Base-by-base conservation (phyloP, 2,329 filamentous ascomycete genomes). In the Zymoseptoria ardabiliae region DNA sequence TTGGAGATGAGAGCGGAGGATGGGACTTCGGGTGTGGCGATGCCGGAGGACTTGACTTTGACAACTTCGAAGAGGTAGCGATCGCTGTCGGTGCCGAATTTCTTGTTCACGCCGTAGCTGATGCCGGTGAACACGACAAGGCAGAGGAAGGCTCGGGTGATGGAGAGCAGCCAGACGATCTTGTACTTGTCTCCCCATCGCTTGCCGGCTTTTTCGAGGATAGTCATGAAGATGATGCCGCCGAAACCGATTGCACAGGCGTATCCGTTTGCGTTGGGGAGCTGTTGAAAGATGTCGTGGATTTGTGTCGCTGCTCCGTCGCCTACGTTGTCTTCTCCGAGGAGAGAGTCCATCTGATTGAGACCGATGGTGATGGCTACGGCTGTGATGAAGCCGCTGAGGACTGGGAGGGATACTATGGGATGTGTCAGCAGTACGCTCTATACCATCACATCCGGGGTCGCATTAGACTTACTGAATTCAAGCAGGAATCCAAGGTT, bases 371-470 rank as follows among this genome's bases (percentile, higher is more conserved):
- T 85, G 53, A 88, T 81, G 22, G 84, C 85, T 1, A 85, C 84
- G 1, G 85, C 84, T 0, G 84, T 85, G 65, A 88, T 85, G 73
- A 87, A 87, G 4, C 85, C 85, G 6, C 78, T 83, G 0, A 88
- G 77, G 1, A 87, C 82, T 0, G 85, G 85, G 1, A 85, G 78
- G 0, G 85, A 86, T 64, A 88, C 35, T 45, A 2, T 5, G 17
- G 5, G n/a, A 1, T 7, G 17, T 45, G 35, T 45, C 17, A 45
- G 35, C 4, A 7, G 13, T n/a, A 17, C n/a, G n/a, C n/a, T n/a
- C n/a, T n/a, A n/a, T n/a, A n/a, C n/a, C n/a, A n/a, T n/a, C n/a
- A n/a, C n/a, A n/a, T n/a, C n/a, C n/a, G n/a, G n/a, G n/a, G n/a
- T n/a, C n/a, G n/a, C n/a, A n/a, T n/a, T n/a, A n/a, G n/a, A n/a